Evolutionary conservation across 2,329 filamentous ascomycete genomes (phyloP), one percentile per base, ranked within the genome.

Genomic region (Neoscytalidium dimidiatum): DNA sequence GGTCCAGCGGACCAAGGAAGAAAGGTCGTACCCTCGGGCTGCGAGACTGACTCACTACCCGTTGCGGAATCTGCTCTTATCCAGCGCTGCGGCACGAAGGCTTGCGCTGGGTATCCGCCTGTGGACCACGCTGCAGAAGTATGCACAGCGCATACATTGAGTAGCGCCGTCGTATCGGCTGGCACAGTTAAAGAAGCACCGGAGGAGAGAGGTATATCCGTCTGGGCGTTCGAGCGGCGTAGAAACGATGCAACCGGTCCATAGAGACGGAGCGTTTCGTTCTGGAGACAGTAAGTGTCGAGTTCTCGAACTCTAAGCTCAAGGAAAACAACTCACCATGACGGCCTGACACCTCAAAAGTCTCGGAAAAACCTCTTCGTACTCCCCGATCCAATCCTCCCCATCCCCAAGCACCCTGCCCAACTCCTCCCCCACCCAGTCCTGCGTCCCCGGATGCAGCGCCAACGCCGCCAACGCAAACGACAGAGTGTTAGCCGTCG

Each of bases 341-440:
- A 80, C 68, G 1, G 79, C 73, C 3, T 79, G 63, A 46, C 78
- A 81, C n/a, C 80, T 73, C 48, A 76, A 76, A 0, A 84, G 69
- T 19, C 74, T 78, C 0, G 81, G 80, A 62, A 79, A 83, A 8
- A 76, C 63, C 2, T 70, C 63, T 2, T 70, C 66, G 2, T 68
- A 82, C 13, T 79, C 71, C 73, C 76, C 78, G 51, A 73, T 74
- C 61, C 0, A 61, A 17, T 4, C 69, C 57, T 13, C 68, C 64
- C 28, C 69, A 52, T 5, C 68, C 57, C 33, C 44, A 26, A 66
- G 33, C n/a, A 67, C 41, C n/a, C 67, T 28, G 5, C 28, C 38
- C 5, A 83, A 69, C 60, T 83, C 82, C 57, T 82, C 76, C 0
- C 74, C 69, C 0, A 83, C 52, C 81, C 81, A 84, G 3, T 79